phyloP scores from a whole-genome alignment of 768 basidiomycete genomes.

The Phylloporus sp. region DNA sequence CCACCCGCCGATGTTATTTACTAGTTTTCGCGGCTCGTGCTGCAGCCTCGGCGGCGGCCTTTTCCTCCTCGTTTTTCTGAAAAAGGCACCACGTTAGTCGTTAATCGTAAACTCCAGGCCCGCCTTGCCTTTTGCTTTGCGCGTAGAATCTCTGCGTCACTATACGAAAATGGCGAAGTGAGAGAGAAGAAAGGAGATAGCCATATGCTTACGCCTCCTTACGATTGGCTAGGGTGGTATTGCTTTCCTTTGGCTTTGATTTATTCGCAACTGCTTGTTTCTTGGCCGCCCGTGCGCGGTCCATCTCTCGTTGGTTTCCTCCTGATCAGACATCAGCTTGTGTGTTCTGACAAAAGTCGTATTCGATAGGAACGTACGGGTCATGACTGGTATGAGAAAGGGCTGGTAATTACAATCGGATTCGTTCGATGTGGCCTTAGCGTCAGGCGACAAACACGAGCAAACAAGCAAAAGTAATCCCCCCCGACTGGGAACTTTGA shows the following conservation, averaged over 20 bases:
- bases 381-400: constrained; percentile 36
- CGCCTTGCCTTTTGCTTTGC: constrained; percentile 71
- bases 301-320: constrained; percentile 77
- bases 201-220: constrained; percentile 63
- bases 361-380: constrained; percentile 40
- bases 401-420: constrained; percentile 3
- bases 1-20: constrained; percentile 35
- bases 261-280: constrained; percentile 50
- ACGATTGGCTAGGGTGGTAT: constrained; percentile 54
- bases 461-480: constrained; percentile 19
- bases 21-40: constrained; percentile 10
- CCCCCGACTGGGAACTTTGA: constrained; percentile 1
- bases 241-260: constrained; percentile 68
- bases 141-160: constrained; percentile 70
- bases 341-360: background rate
- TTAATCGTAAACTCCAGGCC: constrained; percentile 5
- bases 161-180: constrained; percentile 32
- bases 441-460: constrained; percentile 17
- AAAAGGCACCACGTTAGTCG: constrained; percentile 7
- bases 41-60: constrained; percentile 29
- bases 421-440: constrained; percentile 5
- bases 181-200: constrained; percentile 17
- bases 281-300: constrained; percentile 70
- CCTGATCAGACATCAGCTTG: constrained; percentile 40
- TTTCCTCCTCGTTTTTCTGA: constrained; percentile 55